Base-by-base conservation (phyloP, 2,329 filamentous ascomycete species). In the Colletotrichum lini region DNA sequence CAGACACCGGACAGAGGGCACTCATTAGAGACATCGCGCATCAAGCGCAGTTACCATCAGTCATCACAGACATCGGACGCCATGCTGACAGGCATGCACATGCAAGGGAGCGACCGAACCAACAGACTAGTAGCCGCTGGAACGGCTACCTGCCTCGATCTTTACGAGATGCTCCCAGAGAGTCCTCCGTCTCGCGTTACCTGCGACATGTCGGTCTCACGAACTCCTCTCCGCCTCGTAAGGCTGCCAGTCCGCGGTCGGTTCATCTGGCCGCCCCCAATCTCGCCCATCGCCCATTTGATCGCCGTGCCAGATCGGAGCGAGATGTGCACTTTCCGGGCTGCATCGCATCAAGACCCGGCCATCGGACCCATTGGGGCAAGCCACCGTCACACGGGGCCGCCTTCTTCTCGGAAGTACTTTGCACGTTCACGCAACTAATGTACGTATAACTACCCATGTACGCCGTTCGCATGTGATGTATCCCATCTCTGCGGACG, bases 331-430 rank as follows among this genome's bases (percentile, higher is more conserved):
- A 30, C 21, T 45, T 49, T 45, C 35, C 57, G 49, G 23, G 38
- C 40, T 54, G 42, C 13, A 38, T 59, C 52, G 38, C 38, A 42
- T 47, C 58, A n/a, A 40, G 21, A 40, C 1, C 15, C n/a, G 30
- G 30, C 26, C 9, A 65, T 21, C 67, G 54, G 53, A 65, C 35
- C 61, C 26, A 30, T 54, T 16, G 30, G 30, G 9, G n/a, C 44
- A 61, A 57, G 64, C 64, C 67, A 62, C 57, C 8, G 57, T 70
- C 35, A 35, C 44, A 67, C n/a, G 4, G 16, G 7, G 42, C 38
- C 50, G 23, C 63, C 44, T 56, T 62, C 57, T 21, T n/a, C 57
- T 61, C 57, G 35, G 44, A 53, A 45, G 62, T 70, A 60, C 62
- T 62, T 65, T 47, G 54, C 67, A 50, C 50, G 50, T 57, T 56